phyloP scores from a whole-genome alignment of 495 filamentous ascomycete genomes.

The Chaetomium tenue region DNA sequence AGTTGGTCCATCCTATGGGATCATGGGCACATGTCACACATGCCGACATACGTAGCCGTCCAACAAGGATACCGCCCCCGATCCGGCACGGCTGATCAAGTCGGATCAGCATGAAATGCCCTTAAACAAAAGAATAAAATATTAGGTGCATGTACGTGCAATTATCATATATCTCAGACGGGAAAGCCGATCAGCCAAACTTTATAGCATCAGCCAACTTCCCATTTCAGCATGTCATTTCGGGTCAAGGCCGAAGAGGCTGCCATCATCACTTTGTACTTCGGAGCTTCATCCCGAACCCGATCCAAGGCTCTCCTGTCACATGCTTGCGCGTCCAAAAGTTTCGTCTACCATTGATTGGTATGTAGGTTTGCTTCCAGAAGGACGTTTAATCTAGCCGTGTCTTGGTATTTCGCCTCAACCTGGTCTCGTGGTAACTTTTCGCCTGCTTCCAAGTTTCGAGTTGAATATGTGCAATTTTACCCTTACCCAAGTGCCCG shows the following conservation, averaged over 20 bases:
- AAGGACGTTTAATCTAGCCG: background rate
- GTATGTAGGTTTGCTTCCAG: background rate
- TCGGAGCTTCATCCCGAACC: conserved; percentile 6
- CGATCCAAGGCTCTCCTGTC: background rate
- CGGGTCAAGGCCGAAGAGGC: background rate
- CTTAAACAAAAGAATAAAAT: background rate
- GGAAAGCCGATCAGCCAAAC: background rate
- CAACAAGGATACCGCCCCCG: background rate
- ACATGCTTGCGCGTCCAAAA: background rate
- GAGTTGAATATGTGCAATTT: background rate
- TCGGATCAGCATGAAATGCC: background rate
- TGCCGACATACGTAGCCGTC: background rate
- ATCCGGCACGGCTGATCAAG: background rate
- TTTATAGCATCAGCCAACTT: too few relatives aligned
- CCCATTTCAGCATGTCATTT: too few relatives aligned
- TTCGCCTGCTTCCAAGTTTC: background rate
- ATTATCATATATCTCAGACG: conserved; percentile 3
- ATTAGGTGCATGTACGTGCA: background rate
- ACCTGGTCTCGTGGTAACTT: background rate
- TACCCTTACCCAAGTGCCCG: background rate
- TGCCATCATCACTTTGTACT: background rate
- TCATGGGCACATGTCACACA: background rate
- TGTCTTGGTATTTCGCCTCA: background rate
- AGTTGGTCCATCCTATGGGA: too few relatives aligned
- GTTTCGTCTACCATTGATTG: background rate